Conservation (phyloP, 768 basidiomycete genomes). For the Rubroboletus satanas region DNA sequence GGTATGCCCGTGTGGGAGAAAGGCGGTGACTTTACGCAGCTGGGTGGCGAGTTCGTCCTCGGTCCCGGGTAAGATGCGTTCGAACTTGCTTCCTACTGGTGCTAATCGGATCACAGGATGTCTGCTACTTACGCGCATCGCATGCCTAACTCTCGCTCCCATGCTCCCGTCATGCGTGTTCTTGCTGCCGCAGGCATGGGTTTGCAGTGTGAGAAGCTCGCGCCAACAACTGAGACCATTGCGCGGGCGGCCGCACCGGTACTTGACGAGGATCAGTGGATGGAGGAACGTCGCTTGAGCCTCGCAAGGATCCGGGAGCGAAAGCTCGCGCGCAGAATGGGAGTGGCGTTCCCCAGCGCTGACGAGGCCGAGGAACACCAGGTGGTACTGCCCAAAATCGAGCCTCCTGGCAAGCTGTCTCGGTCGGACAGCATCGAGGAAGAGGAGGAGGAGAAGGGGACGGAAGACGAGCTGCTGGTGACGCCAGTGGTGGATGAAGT, state of each 20-base stretch:
- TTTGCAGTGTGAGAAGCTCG: conserved; percentile 23
- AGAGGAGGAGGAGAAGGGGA: conserved; percentile 27
- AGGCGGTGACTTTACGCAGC: conserved; percentile 70
- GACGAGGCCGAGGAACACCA: conserved; percentile 10
- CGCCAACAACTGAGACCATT: background rate
- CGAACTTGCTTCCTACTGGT: background rate
- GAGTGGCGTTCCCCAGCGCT: conserved; percentile 20
- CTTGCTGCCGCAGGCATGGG: conserved; percentile 57
- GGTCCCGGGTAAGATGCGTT: conserved; percentile 55
- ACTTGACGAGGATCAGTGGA: conserved; percentile 33
- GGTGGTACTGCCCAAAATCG: conserved; percentile 18
- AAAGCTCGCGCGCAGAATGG: conserved; percentile 32
- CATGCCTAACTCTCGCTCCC: conserved; percentile 73
- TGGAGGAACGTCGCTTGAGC: conserved; percentile 34
- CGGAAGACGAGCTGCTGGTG: conserved; percentile 7
- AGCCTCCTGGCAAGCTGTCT: conserved; percentile 21
- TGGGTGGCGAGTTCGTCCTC: conserved; percentile 88
- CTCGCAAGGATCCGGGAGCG: conserved; percentile 31
- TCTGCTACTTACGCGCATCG: conserved; percentile 75
- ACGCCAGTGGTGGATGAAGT: background rate
- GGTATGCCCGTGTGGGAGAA: conserved; percentile 82
- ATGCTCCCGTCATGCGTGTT: conserved; percentile 68
- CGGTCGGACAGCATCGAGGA: conserved; percentile 34
- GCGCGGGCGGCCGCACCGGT: conserved; percentile 3
- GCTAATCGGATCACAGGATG: conserved; percentile 39